phyloP scores from a whole-genome alignment of 1,139 yeast genomes.

The Debaryomyces robertsiae region DNA sequence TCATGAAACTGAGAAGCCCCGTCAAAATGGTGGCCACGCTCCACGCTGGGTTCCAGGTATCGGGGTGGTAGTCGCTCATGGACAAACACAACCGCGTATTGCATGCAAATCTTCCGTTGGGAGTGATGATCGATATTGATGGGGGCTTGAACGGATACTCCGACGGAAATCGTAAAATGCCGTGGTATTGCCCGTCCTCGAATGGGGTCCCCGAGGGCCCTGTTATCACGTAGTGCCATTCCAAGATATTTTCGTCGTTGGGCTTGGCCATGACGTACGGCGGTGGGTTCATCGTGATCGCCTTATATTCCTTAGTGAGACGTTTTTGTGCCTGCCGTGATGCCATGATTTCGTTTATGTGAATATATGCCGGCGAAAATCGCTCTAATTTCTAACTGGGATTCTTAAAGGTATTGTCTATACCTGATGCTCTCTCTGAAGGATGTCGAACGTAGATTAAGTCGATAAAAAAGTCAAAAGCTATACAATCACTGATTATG shows the following conservation, averaged over 20 bases:
- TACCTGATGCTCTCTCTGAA: too few species aligned
- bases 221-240: slow-evolving; percentile 77
- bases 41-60: slow-evolving; percentile 96
- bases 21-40: slow-evolving; percentile 82
- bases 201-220: slow-evolving; percentile 92
- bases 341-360: slow-evolving; percentile 30
- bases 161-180: slow-evolving; percentile 77
- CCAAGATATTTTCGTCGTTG: slow-evolving; percentile 70
- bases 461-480: too few species aligned
- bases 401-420: too few species aligned
- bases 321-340: slow-evolving; percentile 54
- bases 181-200: slow-evolving; percentile 87
- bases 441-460: too few species aligned
- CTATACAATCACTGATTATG: too few species aligned
- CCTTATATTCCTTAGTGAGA: slow-evolving; percentile 77
- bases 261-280: slow-evolving; percentile 86
- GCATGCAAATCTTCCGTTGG: slow-evolving; percentile 78
- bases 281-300: slow-evolving; percentile 73
- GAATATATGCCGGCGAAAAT: background rate
- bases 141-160: slow-evolving; percentile 96
- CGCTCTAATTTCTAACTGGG: too few species aligned
- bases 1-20: slow-evolving; percentile 88
- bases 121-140: slow-evolving; percentile 85
- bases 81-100: slow-evolving; percentile 81
- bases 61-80: slow-evolving; percentile 93